These are phyloP conservation scores for Acephala macrosclerotiorum DNA, from an alignment of 2,329 filamentous ascomycete species.

Conservation along the genomic window DNA sequence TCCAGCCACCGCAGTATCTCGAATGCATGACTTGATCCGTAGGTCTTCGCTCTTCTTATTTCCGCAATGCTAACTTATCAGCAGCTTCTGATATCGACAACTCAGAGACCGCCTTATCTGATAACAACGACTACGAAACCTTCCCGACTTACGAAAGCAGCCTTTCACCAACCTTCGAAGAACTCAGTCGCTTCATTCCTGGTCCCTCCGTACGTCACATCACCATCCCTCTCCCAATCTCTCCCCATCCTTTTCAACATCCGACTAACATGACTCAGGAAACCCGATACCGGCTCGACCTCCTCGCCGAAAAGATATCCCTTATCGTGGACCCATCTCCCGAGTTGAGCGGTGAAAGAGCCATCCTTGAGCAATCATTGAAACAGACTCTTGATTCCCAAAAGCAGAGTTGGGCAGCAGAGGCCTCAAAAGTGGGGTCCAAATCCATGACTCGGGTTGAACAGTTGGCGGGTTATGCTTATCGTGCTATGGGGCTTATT, in stretches of 20 bases:
- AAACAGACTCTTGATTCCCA: constrained; percentile 20
- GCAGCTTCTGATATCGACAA: constrained; percentile 25
- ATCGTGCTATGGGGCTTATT: constrained; percentile 34
- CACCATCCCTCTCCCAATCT: not conserved
- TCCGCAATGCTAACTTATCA: not conserved
- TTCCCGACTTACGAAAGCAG: constrained; percentile 44
- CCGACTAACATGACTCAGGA: constrained; percentile 31
- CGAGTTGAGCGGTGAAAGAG: constrained; percentile 21
- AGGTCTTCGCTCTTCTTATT: constrained; percentile 23
- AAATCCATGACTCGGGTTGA: constrained; percentile 34
- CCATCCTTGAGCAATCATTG: constrained; percentile 27
- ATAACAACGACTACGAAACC: constrained; percentile 42
- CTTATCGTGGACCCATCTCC: constrained; percentile 30
- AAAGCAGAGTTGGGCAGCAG: constrained; percentile 10
- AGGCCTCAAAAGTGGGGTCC: not conserved
- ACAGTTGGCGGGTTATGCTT: constrained; percentile 28
- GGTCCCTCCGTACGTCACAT: constrained; percentile 36
- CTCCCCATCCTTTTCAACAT: not conserved
- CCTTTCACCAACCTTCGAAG: constrained; percentile 34
- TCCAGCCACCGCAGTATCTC: constrained; percentile 18
- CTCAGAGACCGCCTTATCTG: constrained; percentile 26
- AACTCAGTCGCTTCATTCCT: constrained; percentile 37
- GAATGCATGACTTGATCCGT: constrained; percentile 42
- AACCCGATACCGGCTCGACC: constrained; percentile 32
- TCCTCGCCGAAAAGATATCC: constrained; percentile 34